Evolutionary conservation across 768 basidiomycete genomes (phyloP), one percentile per base, ranked within the genome.

Genomic region (Fomitopsis serialis): DNA sequence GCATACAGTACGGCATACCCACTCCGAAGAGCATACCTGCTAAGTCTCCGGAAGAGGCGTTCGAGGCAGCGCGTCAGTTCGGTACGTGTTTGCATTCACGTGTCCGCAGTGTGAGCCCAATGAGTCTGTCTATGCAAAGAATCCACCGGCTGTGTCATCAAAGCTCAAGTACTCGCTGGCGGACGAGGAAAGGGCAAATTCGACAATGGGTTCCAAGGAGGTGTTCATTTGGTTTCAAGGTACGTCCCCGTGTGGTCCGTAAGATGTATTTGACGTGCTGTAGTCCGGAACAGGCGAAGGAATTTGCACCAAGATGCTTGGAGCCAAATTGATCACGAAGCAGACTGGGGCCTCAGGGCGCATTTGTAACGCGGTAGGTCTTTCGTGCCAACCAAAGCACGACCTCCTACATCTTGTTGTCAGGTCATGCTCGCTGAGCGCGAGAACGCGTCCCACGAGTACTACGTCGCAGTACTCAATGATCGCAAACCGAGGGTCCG

Each of bases 381-480:
- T 8, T 44, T 22, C 19, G 42, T 24, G 46, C n/a, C 6, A 11
- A 24, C 24, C 27, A 19, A 25, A 9, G 29, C 53, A 47, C 36
- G 25, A 50, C 53, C 12, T 58, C 46, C 42, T 37, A 36, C 27
- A 40, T 36, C 3, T n/a, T 37, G 10, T 24, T 27, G 21, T 12
- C 12, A 95, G 93, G 89, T 99, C 66, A 99, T 99, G 97, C 80
- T 99, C 45, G 97, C 97, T 13, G 94, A 98, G 73, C 87, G 92
- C 60, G 86, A 93, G 57, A 82, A 89, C 56, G 92, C 97, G 32
- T 80, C 84, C 40, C 97, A 99, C 68, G 97, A 99, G 70, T 98
- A 98, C 78, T 99, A 99, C 65, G 89, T 95, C 48, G 97, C 97
- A 13, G 83, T 98, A 29, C 81, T 99, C 51, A 98, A 98, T 66